phyloP scores from a whole-genome alignment of 2,329 filamentous ascomycete species.

The Cladosporium sphaerospermum region DNA sequence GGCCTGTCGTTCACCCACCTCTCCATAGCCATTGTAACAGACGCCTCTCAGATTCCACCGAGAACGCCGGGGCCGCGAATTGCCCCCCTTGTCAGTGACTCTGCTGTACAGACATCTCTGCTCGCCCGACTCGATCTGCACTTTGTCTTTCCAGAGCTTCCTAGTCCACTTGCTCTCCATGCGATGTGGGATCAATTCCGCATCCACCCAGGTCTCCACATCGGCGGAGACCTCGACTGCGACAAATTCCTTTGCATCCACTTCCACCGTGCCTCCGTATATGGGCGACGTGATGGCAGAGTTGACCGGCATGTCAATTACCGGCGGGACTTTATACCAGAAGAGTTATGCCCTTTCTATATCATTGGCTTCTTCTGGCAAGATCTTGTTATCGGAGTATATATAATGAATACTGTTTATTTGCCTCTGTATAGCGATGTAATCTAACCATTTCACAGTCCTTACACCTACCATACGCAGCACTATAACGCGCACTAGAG shows the following conservation, averaged over 20 bases:
- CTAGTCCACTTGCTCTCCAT: slow-evolving; percentile 52
- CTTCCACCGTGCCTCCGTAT: slow-evolving; percentile 46
- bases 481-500: slow-evolving; percentile 56
- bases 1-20: slow-evolving; percentile 36
- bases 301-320: slow-evolving; percentile 63
- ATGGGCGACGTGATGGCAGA: slow-evolving; percentile 55
- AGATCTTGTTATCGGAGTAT: slow-evolving; percentile 55
- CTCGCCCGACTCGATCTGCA: slow-evolving; percentile 52
- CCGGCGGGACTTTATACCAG: slow-evolving; percentile 52
- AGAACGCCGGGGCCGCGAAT: slow-evolving; percentile 54
- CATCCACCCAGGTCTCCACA: slow-evolving; percentile 57
- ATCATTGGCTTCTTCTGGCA: slow-evolving; percentile 47
- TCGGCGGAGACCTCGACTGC: slow-evolving; percentile 62
- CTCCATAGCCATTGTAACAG: slow-evolving; percentile 33
- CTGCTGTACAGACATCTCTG: slow-evolving; percentile 51
- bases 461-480: slow-evolving; percentile 59
- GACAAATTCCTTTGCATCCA: slow-evolving; percentile 41
- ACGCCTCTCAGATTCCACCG: slow-evolving; percentile 50
- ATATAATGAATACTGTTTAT: slow-evolving; percentile 51
- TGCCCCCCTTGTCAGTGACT: slow-evolving; percentile 55
- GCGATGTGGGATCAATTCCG: slow-evolving; percentile 45
- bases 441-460: slow-evolving; percentile 58
- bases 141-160: slow-evolving; percentile 47
- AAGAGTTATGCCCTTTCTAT: slow-evolving; percentile 46
- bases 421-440: slow-evolving; percentile 51